These are phyloP conservation scores for Podaxis carcinomalis DNA, from an alignment of 768 basidiomycete species.

Conservation along the genomic window DNA sequence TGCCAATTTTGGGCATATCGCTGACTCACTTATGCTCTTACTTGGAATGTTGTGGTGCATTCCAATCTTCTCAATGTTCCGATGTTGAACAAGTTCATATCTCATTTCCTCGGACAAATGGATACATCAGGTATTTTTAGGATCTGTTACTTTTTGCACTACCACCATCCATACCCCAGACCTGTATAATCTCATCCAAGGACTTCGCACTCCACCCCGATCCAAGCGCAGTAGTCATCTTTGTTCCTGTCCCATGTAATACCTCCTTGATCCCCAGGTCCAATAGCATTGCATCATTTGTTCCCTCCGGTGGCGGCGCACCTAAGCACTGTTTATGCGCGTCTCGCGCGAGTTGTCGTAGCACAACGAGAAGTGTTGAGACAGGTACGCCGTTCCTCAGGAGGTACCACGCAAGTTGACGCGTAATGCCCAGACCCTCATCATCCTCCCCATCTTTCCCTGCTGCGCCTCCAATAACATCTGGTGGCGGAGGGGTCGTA, in stretches of 20 bases:
- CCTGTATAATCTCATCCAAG: constrained; percentile 59
- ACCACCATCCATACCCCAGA: constrained; percentile 37
- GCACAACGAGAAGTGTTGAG: constrained; percentile 57
- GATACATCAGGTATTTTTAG: background rate
- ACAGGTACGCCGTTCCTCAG: constrained; percentile 66
- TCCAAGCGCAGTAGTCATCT: constrained; percentile 66
- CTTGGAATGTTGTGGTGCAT: too few species aligned
- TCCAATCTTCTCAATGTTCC: too few species aligned
- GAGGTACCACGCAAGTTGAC: constrained; percentile 67
- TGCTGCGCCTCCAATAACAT: background rate
- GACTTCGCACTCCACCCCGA: constrained; percentile 72
- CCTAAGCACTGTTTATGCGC: constrained; percentile 55
- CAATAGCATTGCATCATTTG: constrained; percentile 28
- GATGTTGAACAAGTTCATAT: background rate
- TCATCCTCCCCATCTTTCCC: constrained; percentile 12
- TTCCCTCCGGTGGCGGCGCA: constrained; percentile 49
- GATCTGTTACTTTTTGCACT: background rate
- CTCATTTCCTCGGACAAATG: background rate
- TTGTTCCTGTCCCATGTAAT: constrained; percentile 79
- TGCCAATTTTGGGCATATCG: too few species aligned
- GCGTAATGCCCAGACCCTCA: constrained; percentile 19
- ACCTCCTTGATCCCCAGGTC: constrained; percentile 75
- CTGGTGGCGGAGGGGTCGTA: constrained; percentile 14
- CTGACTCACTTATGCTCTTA: too few species aligned
- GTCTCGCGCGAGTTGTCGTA: constrained; percentile 58